Percentiles rank a stretch among this genome's conserved stretches.
Conservation (phyloP, 192 early-diverging fungal genomes). For the Phycomyces nitens region DNA sequence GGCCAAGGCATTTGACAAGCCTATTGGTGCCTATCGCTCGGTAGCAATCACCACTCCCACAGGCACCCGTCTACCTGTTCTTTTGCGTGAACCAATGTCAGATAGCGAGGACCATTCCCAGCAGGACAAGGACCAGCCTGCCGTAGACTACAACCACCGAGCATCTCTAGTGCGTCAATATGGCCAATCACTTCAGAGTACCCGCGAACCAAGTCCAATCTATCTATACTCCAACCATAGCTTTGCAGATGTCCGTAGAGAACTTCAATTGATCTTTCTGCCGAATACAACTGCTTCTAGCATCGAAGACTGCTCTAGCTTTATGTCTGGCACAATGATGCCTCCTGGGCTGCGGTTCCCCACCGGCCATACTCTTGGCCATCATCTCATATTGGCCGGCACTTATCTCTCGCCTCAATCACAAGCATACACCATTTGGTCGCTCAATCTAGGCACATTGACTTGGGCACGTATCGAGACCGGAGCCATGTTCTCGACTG, state of each 20-base stretch:
- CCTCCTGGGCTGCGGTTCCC: constrained; percentile 77
- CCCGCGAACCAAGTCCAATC: constrained; percentile 16
- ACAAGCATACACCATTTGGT: constrained; percentile 66
- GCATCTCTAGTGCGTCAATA: background rate
- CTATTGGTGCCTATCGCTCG: constrained; percentile 70
- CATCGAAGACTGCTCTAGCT: constrained; percentile 58
- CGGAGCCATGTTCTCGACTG: constrained; percentile 60
- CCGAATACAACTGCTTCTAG: constrained; percentile 41
- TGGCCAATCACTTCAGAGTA: background rate
- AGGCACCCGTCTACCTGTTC: background rate
- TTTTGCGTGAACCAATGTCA: background rate
- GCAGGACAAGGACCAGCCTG: background rate
- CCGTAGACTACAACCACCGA: background rate
- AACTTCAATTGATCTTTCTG: constrained; percentile 57
- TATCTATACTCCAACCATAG: constrained; percentile 77
- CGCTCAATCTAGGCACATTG: constrained; percentile 51
- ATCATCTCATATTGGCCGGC: constrained; percentile 62
- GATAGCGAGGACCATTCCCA: constrained; percentile 3
- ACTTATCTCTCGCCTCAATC: constrained; percentile 62
- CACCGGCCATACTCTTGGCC: constrained; percentile 59
- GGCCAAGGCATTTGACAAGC: constrained; percentile 57
- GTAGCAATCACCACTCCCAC: constrained; percentile 43
- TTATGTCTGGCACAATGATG: constrained; percentile 57
- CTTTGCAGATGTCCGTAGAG: constrained; percentile 67
- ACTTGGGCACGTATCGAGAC: constrained; percentile 62